These are phyloP conservation scores for Coniophora puteana DNA, from an alignment of 1,284 basidiomycete genomes.

Conservation along the genomic window DNA sequence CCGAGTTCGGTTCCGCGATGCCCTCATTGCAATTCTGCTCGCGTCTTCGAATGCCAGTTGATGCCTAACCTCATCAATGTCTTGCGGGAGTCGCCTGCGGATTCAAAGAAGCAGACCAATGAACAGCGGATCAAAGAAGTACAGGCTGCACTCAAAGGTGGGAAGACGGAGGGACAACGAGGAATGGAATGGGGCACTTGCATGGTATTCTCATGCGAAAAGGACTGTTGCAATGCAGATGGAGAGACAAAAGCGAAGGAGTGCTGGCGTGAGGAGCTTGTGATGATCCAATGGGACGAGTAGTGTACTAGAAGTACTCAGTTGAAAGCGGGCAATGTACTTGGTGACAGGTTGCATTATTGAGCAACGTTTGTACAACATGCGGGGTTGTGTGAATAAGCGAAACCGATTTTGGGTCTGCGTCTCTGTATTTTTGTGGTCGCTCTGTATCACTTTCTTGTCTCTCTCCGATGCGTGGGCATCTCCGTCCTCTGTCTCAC, in stretches of 20 bases:
- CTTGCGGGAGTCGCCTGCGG: slow-evolving; percentile 33
- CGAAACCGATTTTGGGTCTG: too few species aligned
- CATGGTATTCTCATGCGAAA: slow-evolving; percentile 74
- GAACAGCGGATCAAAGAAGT: slow-evolving; percentile 57
- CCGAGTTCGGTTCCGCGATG: slow-evolving; percentile 51
- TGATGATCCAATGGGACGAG: slow-evolving; percentile 72
- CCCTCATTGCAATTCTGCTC: slow-evolving; percentile 50
- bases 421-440: not conserved
- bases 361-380: too few species aligned
- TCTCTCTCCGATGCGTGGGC: too few species aligned
- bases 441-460: too few species aligned
- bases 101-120: slow-evolving; percentile 41
- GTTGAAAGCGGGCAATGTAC: not conserved
- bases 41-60: slow-evolving; percentile 81
- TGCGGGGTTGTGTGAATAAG: too few species aligned
- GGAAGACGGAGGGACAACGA: slow-evolving; percentile 33
- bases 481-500: too few species aligned
- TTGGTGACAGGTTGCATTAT: slow-evolving; percentile 4
- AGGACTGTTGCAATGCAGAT: slow-evolving; percentile 58
- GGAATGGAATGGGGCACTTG: slow-evolving; percentile 86
- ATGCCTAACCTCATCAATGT: slow-evolving; percentile 86
- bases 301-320: slow-evolving; percentile 11
- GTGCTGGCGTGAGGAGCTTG: slow-evolving; percentile 70
- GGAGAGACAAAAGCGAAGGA: slow-evolving; percentile 34
- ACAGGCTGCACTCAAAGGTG: slow-evolving; percentile 45